Evolutionary conservation across 2,329 filamentous ascomycete species (phyloP).

Genomic region (Pseudopithomyces maydicus): DNA sequence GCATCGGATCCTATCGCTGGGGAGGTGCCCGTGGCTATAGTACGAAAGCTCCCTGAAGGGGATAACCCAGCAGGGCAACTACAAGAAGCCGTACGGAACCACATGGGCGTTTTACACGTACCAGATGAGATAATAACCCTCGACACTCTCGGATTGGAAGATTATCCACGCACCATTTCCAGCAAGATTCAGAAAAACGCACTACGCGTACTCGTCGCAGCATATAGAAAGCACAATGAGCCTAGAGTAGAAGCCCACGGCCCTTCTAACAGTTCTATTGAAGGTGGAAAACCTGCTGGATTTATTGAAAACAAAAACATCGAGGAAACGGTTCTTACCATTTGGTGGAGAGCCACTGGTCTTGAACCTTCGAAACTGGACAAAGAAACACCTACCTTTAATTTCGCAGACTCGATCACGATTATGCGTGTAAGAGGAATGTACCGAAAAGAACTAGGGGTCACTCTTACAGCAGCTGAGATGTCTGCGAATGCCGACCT

Average conservation of each 20-base stretch:
- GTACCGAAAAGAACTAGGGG: slow-evolving; percentile 7
- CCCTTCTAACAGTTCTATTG: not conserved
- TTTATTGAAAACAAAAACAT: not conserved
- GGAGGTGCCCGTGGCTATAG: slow-evolving; percentile 3
- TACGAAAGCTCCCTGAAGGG: not conserved
- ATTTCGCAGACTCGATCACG: slow-evolving; percentile 5
- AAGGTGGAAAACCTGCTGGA: not conserved
- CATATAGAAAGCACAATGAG: not conserved
- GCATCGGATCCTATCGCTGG: slow-evolving; percentile 1
- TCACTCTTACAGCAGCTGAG: not conserved
- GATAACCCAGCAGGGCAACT: slow-evolving; percentile 2
- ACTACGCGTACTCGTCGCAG: not conserved
- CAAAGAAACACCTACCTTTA: slow-evolving; percentile 1
- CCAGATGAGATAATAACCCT: slow-evolving; percentile 1
- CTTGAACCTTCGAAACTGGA: slow-evolving; percentile 2
- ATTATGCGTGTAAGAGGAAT: slow-evolving; percentile 3
- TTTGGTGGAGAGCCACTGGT: slow-evolving; percentile 7
- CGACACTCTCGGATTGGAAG: not conserved
- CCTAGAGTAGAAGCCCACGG: not conserved
- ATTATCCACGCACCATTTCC: slow-evolving; percentile 2
- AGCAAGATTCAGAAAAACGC: not conserved
- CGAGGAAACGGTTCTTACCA: slow-evolving; percentile 2
- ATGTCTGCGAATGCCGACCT: not conserved
- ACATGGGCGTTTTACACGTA: slow-evolving; percentile 4
- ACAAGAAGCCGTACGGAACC: not conserved